Evolutionary conservation across 2,329 filamentous ascomycete genomes (phyloP).

Genomic region (Metarhizium rileyi): DNA sequence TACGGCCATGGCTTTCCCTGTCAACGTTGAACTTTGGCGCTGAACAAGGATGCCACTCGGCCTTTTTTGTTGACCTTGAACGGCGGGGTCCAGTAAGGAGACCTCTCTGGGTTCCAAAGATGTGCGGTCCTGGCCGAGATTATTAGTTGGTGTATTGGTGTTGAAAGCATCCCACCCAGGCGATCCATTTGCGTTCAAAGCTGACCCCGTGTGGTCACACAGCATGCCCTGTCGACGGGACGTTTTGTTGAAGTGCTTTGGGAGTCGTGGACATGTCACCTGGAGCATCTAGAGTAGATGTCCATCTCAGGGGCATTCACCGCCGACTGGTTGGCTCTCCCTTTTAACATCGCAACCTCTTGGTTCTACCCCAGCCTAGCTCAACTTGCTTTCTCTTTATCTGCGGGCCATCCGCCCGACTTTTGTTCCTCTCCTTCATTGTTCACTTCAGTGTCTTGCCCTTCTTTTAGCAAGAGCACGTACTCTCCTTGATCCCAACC

Average conservation of each 20-base stretch:
- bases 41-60: neutral
- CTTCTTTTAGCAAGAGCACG: slow-evolving; percentile 18
- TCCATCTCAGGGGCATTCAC: neutral
- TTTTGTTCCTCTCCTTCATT: neutral
- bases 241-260: neutral
- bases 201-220: neutral
- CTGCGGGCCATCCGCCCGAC: slow-evolving; percentile 10
- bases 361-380: neutral
- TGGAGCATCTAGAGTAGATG: too few species aligned
- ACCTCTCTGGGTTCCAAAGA: neutral
- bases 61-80: neutral
- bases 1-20: neutral
- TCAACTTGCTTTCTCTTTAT: slow-evolving; percentile 8
- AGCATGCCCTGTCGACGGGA: neutral
- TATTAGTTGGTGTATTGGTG: neutral
- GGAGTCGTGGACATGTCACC: neutral
- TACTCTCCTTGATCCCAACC: slow-evolving; percentile 21
- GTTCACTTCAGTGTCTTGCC: slow-evolving; percentile 2
- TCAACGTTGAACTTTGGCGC: neutral
- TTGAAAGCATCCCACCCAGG: neutral
- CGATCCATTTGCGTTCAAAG: neutral
- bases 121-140: neutral
- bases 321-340: too few species aligned
- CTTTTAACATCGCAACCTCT: neutral
- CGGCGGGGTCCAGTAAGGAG: neutral